These are phyloP conservation scores for Infundibulicybe gibba DNA, from an alignment of 768 basidiomycete species.

Conservation along the genomic window DNA sequence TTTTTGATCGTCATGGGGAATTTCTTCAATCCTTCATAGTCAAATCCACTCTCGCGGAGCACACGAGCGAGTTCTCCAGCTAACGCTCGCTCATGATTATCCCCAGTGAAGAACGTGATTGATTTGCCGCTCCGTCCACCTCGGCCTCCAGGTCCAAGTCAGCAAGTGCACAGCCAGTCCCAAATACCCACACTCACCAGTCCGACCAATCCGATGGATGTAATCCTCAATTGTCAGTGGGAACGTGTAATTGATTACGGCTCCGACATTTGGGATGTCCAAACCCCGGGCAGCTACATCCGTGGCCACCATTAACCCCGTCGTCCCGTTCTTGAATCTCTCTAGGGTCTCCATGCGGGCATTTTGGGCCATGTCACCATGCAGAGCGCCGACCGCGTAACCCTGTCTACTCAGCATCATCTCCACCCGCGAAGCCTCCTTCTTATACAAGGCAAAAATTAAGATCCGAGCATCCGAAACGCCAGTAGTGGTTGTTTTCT, in stretches of 20 bases:
- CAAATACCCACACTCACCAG: slow-evolving; percentile 46
- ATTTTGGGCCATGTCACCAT: slow-evolving; percentile 87
- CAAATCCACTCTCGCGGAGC: slow-evolving; percentile 82
- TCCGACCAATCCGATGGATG: slow-evolving; percentile 86
- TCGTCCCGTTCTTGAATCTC: slow-evolving; percentile 78
- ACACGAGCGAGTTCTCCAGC: slow-evolving; percentile 95
- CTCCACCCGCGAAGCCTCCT: slow-evolving; percentile 91
- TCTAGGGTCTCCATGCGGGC: slow-evolving; percentile 84
- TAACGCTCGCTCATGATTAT: slow-evolving; percentile 74
- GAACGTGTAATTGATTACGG: slow-evolving; percentile 97
- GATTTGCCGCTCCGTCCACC: slow-evolving; percentile 88
- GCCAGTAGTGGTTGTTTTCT: slow-evolving; percentile 52
- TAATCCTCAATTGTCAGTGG: slow-evolving; percentile 95
- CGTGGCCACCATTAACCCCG: slow-evolving; percentile 86
- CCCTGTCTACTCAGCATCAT: slow-evolving; percentile 68
- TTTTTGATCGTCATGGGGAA: slow-evolving; percentile 99
- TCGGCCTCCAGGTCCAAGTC: slow-evolving; percentile 51
- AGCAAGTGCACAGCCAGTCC: slow-evolving; percentile 5
- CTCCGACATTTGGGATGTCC: slow-evolving; percentile 94
- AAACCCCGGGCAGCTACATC: slow-evolving; percentile 97
- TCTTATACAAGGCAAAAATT: slow-evolving; percentile 96
- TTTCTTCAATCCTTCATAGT: slow-evolving; percentile 70
- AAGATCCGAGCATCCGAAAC: slow-evolving; percentile 68
- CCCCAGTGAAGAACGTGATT: slow-evolving; percentile 96
- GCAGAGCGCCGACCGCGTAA: slow-evolving; percentile 78